Evolutionary conservation across 1,139 yeast species (phyloP).

Genomic region (Pichia sp.): DNA sequence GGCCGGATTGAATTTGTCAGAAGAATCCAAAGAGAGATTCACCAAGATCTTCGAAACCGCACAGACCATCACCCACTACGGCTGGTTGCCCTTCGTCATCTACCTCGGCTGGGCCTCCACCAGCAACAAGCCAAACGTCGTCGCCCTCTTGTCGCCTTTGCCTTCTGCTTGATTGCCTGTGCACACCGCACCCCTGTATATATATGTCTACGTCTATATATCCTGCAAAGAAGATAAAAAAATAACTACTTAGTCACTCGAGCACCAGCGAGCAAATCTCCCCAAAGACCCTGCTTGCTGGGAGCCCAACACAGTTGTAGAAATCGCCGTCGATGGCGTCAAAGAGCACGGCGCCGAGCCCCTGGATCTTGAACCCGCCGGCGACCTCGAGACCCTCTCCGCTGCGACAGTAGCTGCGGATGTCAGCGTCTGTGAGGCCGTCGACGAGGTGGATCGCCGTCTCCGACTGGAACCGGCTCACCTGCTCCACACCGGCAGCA

Average conservation of each 20-base stretch:
- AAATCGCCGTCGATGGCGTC: constrained; percentile 69
- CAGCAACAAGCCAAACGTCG: constrained; percentile 76
- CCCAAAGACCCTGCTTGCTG: constrained; percentile 54
- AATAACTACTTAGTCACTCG: background rate
- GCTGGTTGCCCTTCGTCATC: constrained; percentile 92
- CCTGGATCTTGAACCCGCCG: constrained; percentile 90
- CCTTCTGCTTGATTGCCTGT: constrained; percentile 26
- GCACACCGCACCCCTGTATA: constrained; percentile 1
- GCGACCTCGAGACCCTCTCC: constrained; percentile 82
- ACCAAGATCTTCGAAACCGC: constrained; percentile 77
- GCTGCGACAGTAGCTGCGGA: constrained; percentile 57
- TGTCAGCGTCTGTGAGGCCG: constrained; percentile 46
- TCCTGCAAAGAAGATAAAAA: too few relatives aligned
- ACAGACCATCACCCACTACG: constrained; percentile 87
- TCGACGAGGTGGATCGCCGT: constrained; percentile 48
- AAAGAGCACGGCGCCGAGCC: constrained; percentile 62
- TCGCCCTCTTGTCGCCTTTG: constrained; percentile 42
- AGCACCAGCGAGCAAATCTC: constrained; percentile 18
- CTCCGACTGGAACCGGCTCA: constrained; percentile 34
- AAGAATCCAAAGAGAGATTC: constrained; percentile 85
- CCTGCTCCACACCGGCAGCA: constrained; percentile 5
- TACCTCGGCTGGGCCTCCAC: constrained; percentile 91
- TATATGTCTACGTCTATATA: constrained; percentile 5
- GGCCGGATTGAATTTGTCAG: constrained; percentile 44
- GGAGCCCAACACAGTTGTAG: constrained; percentile 86